Evolutionary conservation across 2,329 filamentous ascomycete genomes (phyloP).

Genomic region (Colletotrichum simmondsii): DNA sequence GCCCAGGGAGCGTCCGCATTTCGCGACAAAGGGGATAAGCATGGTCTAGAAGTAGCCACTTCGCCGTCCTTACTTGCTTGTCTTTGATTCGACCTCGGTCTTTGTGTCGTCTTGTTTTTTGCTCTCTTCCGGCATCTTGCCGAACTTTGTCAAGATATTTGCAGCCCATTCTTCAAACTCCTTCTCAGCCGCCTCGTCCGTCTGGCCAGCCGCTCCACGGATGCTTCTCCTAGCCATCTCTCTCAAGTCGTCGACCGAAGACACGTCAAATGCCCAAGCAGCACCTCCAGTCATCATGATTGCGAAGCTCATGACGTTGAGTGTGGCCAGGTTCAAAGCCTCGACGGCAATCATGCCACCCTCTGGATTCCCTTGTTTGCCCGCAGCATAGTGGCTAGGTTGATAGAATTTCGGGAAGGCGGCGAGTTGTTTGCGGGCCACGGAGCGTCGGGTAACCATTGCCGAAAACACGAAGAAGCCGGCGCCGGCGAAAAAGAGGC

Average conservation of each 20-base stretch:
- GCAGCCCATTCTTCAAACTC: slow-evolving; percentile 72
- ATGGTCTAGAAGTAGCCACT: slow-evolving; percentile 27
- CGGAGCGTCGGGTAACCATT: slow-evolving; percentile 76
- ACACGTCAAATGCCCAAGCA: slow-evolving; percentile 82
- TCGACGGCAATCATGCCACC: slow-evolving; percentile 80
- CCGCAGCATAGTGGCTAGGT: slow-evolving; percentile 61
- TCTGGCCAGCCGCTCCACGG: slow-evolving; percentile 43
- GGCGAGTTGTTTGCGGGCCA: slow-evolving; percentile 70
- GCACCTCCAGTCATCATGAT: slow-evolving; percentile 80
- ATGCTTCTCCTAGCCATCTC: slow-evolving; percentile 57
- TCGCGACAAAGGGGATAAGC: background rate
- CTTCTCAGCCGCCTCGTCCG: slow-evolving; percentile 64
- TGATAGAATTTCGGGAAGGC: slow-evolving; percentile 79
- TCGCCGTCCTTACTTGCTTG: slow-evolving; percentile 30
- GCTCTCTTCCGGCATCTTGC: slow-evolving; percentile 41
- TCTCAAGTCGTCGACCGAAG: slow-evolving; percentile 73
- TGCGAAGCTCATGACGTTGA: slow-evolving; percentile 82
- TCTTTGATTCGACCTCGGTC: slow-evolving; percentile 21
- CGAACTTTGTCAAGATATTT: slow-evolving; percentile 64
- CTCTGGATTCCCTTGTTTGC: slow-evolving; percentile 62
- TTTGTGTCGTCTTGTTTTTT: slow-evolving; percentile 2
- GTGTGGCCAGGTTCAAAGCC: slow-evolving; percentile 85
- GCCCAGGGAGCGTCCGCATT: slow-evolving; percentile 2
- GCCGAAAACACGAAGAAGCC: slow-evolving; percentile 80
- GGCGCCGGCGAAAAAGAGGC: slow-evolving; percentile 79